phyloP scores from a whole-genome alignment of 371 early-diverging fungal genomes.

The Mucor lusitanicus region DNA sequence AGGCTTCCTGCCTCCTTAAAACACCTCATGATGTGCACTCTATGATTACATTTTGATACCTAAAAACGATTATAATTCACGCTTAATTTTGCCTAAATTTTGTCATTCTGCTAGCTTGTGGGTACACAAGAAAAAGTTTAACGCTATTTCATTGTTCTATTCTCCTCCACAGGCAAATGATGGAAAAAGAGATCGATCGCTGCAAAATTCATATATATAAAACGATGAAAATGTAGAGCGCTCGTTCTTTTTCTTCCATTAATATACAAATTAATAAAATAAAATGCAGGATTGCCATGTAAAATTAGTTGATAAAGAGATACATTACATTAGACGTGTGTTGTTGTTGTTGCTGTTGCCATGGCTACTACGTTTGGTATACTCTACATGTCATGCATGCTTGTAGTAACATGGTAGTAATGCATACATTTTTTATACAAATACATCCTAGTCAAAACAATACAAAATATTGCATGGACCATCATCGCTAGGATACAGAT shows the following conservation, averaged over 20 bases:
- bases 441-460: background rate
- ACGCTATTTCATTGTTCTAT: background rate
- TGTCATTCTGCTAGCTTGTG: background rate
- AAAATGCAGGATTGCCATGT: background rate
- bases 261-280: background rate
- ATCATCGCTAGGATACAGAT: background rate
- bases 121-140: background rate
- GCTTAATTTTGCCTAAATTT: background rate
- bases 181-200: background rate
- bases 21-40: too few species aligned
- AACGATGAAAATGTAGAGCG: background rate
- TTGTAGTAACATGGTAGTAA: constrained; percentile 3
- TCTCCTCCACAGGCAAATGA: background rate
- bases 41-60: background rate
- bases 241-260: background rate
- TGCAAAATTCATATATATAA: background rate
- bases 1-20: too few species aligned
- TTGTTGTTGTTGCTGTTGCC: background rate
- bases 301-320: background rate
- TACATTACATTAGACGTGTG: background rate
- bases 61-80: background rate
- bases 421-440: background rate
- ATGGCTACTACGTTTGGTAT: background rate
- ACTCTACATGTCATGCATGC: background rate
- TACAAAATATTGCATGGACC: background rate